Conservation (phyloP, 2,329 filamentous ascomycete species). For the Colletotrichum sp. region DNA sequence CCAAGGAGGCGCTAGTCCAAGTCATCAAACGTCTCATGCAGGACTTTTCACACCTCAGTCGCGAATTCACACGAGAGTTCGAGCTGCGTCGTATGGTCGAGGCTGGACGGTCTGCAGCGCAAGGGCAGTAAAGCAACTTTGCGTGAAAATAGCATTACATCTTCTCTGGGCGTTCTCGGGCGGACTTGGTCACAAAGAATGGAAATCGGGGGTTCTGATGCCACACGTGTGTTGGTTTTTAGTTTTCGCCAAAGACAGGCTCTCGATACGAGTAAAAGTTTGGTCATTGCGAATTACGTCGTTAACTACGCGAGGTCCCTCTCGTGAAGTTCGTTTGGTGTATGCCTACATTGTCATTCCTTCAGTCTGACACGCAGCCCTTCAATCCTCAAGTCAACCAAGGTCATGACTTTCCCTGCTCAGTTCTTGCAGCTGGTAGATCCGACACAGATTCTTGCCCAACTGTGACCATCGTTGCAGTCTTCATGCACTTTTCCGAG, state of each 20-base stretch:
- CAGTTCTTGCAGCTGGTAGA: background rate
- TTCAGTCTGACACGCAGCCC: background rate
- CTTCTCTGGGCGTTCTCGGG: conserved; percentile 28
- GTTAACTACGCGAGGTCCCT: background rate
- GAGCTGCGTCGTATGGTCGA: conserved; percentile 86
- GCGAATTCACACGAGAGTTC: conserved; percentile 92
- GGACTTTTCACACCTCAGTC: conserved; percentile 78
- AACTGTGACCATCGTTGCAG: background rate
- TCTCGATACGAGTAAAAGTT: background rate
- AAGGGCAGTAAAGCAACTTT: conserved; percentile 32
- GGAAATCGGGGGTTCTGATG: conserved; percentile 11
- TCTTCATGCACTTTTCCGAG: background rate
- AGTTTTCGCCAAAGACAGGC: background rate
- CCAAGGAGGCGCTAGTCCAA: conserved; percentile 85
- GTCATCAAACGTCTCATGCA: conserved; percentile 84
- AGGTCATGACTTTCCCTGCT: background rate
- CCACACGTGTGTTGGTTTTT: conserved; percentile 1
- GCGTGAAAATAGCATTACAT: background rate
- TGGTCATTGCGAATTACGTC: conserved; percentile 13
- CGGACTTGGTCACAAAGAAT: conserved; percentile 13
- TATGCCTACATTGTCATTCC: background rate
- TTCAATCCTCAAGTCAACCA: background rate
- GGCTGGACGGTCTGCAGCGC: conserved; percentile 55
- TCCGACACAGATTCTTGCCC: background rate
- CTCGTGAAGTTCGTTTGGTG: background rate